phyloP scores from a whole-genome alignment of 306 rosid genomes.

The Morella rubra region DNA sequence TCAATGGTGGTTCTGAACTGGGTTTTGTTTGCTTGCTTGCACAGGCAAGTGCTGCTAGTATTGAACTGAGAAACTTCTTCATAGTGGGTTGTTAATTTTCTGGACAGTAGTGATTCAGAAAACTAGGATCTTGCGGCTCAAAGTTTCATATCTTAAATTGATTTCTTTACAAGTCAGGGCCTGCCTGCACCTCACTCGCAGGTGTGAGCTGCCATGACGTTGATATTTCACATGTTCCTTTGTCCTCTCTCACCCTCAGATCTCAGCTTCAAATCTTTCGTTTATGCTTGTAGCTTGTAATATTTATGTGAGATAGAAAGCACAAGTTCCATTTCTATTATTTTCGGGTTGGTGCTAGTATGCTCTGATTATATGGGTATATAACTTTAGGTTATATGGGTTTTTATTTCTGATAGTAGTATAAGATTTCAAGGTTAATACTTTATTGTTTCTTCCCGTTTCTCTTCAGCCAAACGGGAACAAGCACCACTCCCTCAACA shows the following conservation, averaged over 20 bases:
- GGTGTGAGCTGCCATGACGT: slow-evolving; percentile 39
- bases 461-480: slow-evolving; percentile 61
- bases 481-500: slow-evolving; percentile 34
- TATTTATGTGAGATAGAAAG: too few species aligned
- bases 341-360: neutral
- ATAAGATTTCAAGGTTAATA: neutral
- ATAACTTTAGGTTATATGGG: neutral
- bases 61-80: neutral
- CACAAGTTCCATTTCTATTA: neutral
- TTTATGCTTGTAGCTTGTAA: neutral
- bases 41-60: slow-evolving; percentile 10
- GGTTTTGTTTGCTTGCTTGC: slow-evolving; percentile 9
- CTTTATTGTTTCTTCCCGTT: neutral
- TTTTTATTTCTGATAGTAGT: neutral
- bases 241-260: slow-evolving; percentile 32
- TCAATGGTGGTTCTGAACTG: slow-evolving; percentile 4
- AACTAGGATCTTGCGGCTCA: slow-evolving; percentile 13
- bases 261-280: slow-evolving; percentile 13
- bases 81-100: slow-evolving; percentile 1
- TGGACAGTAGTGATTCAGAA: slow-evolving; percentile 12
- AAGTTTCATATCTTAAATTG: neutral
- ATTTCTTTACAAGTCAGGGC: neutral
- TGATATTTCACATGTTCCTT: slow-evolving; percentile 21
- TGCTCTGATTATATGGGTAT: neutral
- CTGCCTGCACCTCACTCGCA: slow-evolving; percentile 10